phyloP scores from a whole-genome alignment of 305 asterid species.

The Solanum hybrid region DNA sequence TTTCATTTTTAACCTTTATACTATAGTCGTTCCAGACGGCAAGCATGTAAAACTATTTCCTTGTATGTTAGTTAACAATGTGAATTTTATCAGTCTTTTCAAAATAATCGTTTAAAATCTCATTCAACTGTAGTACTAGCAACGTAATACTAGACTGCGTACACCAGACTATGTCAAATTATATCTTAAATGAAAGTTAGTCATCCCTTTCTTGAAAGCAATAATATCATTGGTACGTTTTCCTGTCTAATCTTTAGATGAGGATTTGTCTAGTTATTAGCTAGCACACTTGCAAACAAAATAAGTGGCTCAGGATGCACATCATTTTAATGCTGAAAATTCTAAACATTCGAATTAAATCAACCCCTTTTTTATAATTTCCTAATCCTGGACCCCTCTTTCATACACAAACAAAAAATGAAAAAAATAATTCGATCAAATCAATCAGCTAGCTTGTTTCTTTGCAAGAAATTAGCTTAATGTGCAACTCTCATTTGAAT shows the following conservation, averaged over 20 bases:
- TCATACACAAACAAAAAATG: background rate
- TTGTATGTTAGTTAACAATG: background rate
- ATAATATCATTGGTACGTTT: background rate
- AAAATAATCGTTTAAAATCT: too few relatives aligned
- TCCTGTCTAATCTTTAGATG: background rate
- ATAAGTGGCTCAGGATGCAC: background rate
- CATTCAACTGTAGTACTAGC: background rate
- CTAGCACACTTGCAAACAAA: background rate
- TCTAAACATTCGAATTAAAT: background rate
- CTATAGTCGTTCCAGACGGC: background rate
- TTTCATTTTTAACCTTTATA: background rate
- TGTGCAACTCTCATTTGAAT: background rate
- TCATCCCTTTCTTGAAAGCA: background rate
- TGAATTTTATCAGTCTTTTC: background rate
- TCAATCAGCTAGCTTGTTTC: background rate
- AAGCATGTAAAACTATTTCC: background rate
- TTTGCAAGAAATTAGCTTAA: background rate
- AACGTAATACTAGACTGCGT: too few relatives aligned
- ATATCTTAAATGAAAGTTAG: background rate
- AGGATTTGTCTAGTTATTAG: background rate
- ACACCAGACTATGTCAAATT: too few relatives aligned
- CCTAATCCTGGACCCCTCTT: background rate
- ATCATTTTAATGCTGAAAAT: background rate
- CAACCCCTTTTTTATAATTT: background rate
- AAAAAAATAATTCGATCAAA: background rate